Conservation (phyloP, 768 basidiomycete species). For the Tulasnella calospora region DNA sequence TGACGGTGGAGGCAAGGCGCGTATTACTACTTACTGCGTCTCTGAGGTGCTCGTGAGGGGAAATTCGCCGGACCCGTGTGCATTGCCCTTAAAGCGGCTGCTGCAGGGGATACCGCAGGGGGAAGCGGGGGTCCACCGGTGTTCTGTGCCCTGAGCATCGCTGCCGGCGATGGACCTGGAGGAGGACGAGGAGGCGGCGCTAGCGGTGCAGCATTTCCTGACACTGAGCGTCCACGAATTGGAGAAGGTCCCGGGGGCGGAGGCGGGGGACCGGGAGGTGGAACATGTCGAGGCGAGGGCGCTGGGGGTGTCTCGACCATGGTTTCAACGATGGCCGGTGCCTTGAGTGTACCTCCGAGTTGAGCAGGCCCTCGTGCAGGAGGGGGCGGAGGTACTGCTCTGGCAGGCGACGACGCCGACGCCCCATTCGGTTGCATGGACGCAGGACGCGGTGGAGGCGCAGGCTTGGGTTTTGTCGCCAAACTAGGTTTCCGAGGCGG, state of each 20-base stretch:
- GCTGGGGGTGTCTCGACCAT: slow-evolving; percentile 14
- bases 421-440: slow-evolving; percentile 18
- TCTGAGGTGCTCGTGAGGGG: not conserved
- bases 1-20: not conserved
- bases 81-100: slow-evolving; percentile 32
- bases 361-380: slow-evolving; percentile 27
- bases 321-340: not conserved
- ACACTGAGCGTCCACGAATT: not conserved
- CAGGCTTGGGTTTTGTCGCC: slow-evolving; percentile 29
- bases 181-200: slow-evolving; percentile 23
- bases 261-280: slow-evolving; percentile 33
- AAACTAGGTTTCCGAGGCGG: slow-evolving; percentile 17
- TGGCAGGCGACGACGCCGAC: slow-evolving; percentile 30
- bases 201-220: not conserved
- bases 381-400: slow-evolving; percentile 26
- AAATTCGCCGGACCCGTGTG: slow-evolving; percentile 17
- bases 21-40: not conserved
- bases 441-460: slow-evolving; percentile 35
- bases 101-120: slow-evolving; percentile 46
- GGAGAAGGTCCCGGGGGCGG: not conserved
- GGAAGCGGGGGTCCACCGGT: slow-evolving; percentile 37
- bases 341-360: not conserved
- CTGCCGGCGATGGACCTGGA: slow-evolving; percentile 33
- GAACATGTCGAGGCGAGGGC: slow-evolving; percentile 30
- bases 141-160: slow-evolving; percentile 30